Conservation (phyloP, 2,329 filamentous ascomycete species). For the Xenoacremonium recifei region DNA sequence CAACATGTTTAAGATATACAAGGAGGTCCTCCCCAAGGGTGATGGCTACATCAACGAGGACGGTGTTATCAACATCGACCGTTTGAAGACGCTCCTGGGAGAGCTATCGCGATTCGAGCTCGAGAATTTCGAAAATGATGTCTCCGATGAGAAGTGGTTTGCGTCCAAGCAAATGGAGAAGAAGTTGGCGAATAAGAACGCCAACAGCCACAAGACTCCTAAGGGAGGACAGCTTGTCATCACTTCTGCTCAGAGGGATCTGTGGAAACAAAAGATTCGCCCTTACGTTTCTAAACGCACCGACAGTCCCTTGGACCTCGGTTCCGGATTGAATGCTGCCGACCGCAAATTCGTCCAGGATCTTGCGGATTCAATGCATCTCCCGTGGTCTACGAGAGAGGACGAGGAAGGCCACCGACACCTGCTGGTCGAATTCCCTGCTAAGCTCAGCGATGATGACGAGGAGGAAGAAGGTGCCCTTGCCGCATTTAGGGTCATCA, state of each 20-base stretch:
- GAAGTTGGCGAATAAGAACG: conserved; percentile 57
- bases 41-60: conserved; percentile 96
- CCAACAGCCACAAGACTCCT: conserved; percentile 49
- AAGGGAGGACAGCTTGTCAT: conserved; percentile 66
- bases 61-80: conserved; percentile 83
- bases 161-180: conserved; percentile 78
- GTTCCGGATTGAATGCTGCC: conserved; percentile 69
- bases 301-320: conserved; percentile 67
- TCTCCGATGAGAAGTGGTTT: conserved; percentile 87
- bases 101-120: conserved; percentile 87
- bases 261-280: conserved; percentile 79
- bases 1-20: conserved; percentile 97
- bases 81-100: conserved; percentile 74
- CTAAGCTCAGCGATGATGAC: conserved; percentile 51
- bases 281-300: conserved; percentile 74
- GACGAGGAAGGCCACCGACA: conserved; percentile 55
- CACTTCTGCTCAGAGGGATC: conserved; percentile 74
- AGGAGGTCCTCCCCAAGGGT: conserved; percentile 79
- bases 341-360: conserved; percentile 94
- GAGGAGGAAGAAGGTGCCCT: conserved; percentile 75
- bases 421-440: conserved; percentile 50
- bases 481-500: conserved; percentile 81
- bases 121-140: conserved; percentile 88
- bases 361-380: conserved; percentile 63
- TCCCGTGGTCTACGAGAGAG: conserved; percentile 57